Evolutionary conservation across 108 stramenopile genomes (phyloP).

Genomic region (Pseudonitzschia delicatissima): DNA sequence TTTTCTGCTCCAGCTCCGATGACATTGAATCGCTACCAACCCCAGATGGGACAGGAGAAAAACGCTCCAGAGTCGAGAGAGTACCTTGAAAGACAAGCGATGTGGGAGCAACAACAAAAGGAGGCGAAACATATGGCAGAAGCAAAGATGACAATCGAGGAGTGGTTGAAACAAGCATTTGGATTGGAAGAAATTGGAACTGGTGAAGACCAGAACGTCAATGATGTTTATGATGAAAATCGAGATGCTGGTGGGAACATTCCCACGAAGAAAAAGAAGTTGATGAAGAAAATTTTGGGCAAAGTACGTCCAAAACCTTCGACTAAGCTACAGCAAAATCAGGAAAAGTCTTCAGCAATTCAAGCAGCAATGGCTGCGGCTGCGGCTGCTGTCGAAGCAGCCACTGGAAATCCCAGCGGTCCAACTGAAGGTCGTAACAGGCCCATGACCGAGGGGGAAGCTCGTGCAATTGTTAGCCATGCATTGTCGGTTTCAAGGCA

Average conservation of each 20-base stretch:
- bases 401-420: background rate
- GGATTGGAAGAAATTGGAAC: conserved; percentile 15
- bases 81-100: conserved; percentile 7
- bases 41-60: conserved; percentile 34
- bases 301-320: conserved; percentile 22
- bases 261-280: conserved; percentile 19
- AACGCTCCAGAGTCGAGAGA: conserved; percentile 27
- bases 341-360: conserved; percentile 3
- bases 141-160: conserved; percentile 2
- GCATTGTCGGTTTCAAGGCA: conserved; percentile 16
- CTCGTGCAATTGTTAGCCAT: conserved; percentile 13
- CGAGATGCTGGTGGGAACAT: background rate
- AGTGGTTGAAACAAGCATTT: conserved; percentile 13
- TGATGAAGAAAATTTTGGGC: conserved; percentile 24
- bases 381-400: conserved; percentile 4
- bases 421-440: background rate
- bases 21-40: conserved; percentile 30
- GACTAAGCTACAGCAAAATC: background rate
- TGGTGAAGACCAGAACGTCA: conserved; percentile 21
- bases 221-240: background rate
- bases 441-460: conserved; percentile 9
- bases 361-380: conserved; percentile 9
- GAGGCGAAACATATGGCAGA: conserved; percentile 6
- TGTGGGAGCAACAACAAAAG: background rate
- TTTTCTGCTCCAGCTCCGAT: conserved; percentile 34